phyloP scores from a whole-genome alignment of 2,329 filamentous ascomycete genomes.

The Juglanconis oblonga region DNA sequence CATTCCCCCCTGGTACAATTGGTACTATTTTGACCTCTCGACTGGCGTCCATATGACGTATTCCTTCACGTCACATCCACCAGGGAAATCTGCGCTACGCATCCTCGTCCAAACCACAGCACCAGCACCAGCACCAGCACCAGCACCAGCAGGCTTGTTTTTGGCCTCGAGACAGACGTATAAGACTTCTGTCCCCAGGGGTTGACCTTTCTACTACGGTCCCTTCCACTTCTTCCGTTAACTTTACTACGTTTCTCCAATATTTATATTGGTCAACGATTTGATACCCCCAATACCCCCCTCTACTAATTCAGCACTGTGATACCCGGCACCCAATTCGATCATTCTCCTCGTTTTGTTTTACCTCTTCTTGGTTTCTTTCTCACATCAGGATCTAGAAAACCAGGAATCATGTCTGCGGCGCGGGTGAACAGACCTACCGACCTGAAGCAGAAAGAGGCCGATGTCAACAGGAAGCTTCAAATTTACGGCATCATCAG shows the following conservation, averaged over 20 bases:
- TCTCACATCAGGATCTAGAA: background rate
- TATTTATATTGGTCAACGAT: background rate
- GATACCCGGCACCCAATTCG: background rate
- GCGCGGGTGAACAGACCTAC: conserved; percentile 68
- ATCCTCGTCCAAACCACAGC: background rate
- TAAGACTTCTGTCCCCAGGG: too few species aligned
- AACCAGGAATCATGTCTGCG: conserved; percentile 23
- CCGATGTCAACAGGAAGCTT: conserved; percentile 87
- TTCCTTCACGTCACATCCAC: conserved; percentile 10
- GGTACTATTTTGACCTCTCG: conserved; percentile 8
- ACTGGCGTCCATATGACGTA: conserved; percentile 16
- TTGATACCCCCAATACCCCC: background rate
- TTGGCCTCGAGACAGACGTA: too few species aligned
- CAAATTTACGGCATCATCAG: conserved; percentile 87
- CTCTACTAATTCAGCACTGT: background rate
- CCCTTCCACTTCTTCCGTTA: too few species aligned
- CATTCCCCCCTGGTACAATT: background rate
- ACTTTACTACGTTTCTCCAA: background rate
- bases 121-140: background rate
- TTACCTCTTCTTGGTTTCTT: background rate
- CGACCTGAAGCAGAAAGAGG: conserved; percentile 73
- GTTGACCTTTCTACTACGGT: too few species aligned
- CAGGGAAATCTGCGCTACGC: too few species aligned
- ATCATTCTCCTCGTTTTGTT: background rate
- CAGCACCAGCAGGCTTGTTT: too few species aligned